These are phyloP conservation scores for Wickerhamomyces queroliae DNA, from an alignment of 805 yeast genomes.

Conservation along the genomic window DNA sequence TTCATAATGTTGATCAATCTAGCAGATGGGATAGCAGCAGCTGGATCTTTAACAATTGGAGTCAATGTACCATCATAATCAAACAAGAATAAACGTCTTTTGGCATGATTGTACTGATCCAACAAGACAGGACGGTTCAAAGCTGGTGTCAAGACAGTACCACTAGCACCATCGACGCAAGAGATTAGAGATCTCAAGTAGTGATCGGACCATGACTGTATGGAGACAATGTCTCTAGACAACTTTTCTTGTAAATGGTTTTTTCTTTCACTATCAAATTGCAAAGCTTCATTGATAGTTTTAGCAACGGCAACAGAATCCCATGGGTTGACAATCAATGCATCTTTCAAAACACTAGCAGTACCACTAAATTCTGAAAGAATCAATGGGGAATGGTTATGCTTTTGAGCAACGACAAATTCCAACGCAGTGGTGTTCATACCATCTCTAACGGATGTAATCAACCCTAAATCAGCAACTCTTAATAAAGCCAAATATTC, in stretches of 20 bases:
- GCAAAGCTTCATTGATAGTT: slow-evolving; percentile 65
- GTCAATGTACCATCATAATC: slow-evolving; percentile 98
- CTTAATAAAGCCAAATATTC: slow-evolving; percentile 86
- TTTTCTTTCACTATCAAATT: slow-evolving; percentile 44
- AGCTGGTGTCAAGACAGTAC: slow-evolving; percentile 65
- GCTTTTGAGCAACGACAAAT: slow-evolving; percentile 81
- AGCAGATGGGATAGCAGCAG: slow-evolving; percentile 94
- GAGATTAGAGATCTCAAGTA: slow-evolving; percentile 47
- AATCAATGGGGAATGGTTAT: slow-evolving; percentile 68
- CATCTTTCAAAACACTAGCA: slow-evolving; percentile 61
- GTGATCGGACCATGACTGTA: slow-evolving; percentile 73
- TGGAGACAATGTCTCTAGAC: slow-evolving; percentile 63
- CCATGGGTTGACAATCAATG: slow-evolving; percentile 93
- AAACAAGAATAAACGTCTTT: slow-evolving; percentile 74
- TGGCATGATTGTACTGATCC: slow-evolving; percentile 51
- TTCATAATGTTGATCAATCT: slow-evolving; percentile 56
- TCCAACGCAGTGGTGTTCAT: slow-evolving; percentile 95
- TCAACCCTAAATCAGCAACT: slow-evolving; percentile 84
- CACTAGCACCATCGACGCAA: slow-evolving; percentile 32
- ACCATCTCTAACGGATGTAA: slow-evolving; percentile 91
- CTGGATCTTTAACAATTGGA: slow-evolving; percentile 94
- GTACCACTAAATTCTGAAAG: slow-evolving; percentile 94
- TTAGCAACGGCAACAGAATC: slow-evolving; percentile 91
- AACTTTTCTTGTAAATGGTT: slow-evolving; percentile 43
- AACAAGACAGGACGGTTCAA: slow-evolving; percentile 65